phyloP scores from a whole-genome alignment of 768 basidiomycete species.

The Termitomyces sp. region DNA sequence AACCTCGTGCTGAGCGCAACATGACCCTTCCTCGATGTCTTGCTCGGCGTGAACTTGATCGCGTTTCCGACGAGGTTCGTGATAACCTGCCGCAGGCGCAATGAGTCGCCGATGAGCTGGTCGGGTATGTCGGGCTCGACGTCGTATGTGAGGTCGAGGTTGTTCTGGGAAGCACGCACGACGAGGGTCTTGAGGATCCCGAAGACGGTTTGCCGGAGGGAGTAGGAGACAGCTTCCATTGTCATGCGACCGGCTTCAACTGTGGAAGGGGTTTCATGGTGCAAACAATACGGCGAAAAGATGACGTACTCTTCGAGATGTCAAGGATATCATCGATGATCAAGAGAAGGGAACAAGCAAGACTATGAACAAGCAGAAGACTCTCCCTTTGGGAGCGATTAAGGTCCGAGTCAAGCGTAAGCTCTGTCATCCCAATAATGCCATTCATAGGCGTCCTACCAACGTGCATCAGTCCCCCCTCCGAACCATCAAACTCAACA shows the following conservation, averaged over 20 bases:
- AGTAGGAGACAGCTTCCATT: slow-evolving; percentile 99
- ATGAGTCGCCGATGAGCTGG: slow-evolving; percentile 93
- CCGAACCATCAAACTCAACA: too few species aligned
- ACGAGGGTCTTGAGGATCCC: slow-evolving; percentile 97
- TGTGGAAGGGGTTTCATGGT: slow-evolving; percentile 27
- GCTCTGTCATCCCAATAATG: slow-evolving; percentile 99
- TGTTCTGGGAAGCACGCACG: slow-evolving; percentile 95
- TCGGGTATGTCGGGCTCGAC: slow-evolving; percentile 96
- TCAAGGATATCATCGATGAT: slow-evolving; percentile 99
- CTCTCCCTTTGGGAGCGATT: slow-evolving; percentile 95
- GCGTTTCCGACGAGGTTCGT: slow-evolving; percentile 95
- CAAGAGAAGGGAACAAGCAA: slow-evolving; percentile 87
- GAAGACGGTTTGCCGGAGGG: slow-evolving; percentile 94
- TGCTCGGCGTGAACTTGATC: slow-evolving; percentile 92
- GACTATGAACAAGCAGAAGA: slow-evolving; percentile 88
- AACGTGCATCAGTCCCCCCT: neutral
- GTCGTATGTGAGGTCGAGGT: slow-evolving; percentile 93
- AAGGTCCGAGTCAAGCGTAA: slow-evolving; percentile 94
- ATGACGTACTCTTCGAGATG: slow-evolving; percentile 92
- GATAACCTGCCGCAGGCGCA: slow-evolving; percentile 92
- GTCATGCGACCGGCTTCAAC: slow-evolving; percentile 99
- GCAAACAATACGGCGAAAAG: neutral
- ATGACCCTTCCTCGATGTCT: slow-evolving; percentile 75
- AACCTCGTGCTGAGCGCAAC: slow-evolving; percentile 87
- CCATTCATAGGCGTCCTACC: slow-evolving; percentile 97